A percentile compares a stretch with the other conserved stretches of the same genome.
These are phyloP conservation scores for Sporothrix variecibatus DNA, from an alignment of 2,329 filamentous ascomycete species.

Conservation along the genomic window DNA sequence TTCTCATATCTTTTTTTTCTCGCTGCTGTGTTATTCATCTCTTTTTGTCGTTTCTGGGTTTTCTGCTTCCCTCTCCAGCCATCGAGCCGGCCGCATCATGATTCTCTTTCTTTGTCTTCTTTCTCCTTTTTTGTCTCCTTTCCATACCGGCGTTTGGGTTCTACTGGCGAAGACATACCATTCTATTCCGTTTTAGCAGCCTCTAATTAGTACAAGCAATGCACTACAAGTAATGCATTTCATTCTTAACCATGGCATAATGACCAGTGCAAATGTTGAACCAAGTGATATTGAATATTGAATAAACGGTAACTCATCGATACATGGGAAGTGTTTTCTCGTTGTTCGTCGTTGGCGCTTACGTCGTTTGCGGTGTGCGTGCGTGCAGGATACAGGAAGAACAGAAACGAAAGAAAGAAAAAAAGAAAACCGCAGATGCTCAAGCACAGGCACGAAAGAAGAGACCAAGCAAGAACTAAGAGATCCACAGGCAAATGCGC, in stretches of 20 bases:
- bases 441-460: background rate
- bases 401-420: background rate
- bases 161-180: background rate
- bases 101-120: background rate
- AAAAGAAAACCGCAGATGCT: background rate
- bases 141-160: slow-evolving; percentile 11
- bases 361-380: background rate
- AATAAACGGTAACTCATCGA: background rate
- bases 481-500: background rate
- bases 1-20: background rate
- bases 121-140: background rate
- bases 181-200: background rate
- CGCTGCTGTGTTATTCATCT: too few species aligned
- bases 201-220: background rate
- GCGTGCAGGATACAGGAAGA: background rate
- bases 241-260: background rate
- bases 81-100: background rate
- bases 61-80: background rate
- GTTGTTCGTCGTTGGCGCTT: background rate
- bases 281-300: background rate
- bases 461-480: background rate
- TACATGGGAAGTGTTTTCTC: background rate
- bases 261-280: background rate
- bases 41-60: background rate
- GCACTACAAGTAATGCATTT: background rate